phyloP scores from a whole-genome alignment of 495 filamentous ascomycete species.

The Durotheca rogersii region DNA sequence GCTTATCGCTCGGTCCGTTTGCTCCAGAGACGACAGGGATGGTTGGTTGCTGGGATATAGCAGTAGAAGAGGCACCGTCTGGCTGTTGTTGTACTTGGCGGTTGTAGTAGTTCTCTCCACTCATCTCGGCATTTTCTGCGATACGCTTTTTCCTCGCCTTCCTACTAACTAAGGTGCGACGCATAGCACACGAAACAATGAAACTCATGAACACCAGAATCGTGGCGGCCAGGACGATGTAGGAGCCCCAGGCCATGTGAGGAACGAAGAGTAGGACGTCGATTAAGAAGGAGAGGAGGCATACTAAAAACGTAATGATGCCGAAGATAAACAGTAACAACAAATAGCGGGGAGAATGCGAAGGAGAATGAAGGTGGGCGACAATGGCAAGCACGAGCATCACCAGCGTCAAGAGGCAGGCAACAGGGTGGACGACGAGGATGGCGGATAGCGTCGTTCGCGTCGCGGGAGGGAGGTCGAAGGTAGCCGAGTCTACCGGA shows the following conservation, averaged over 20 bases:
- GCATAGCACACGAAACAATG: conserved; percentile 94
- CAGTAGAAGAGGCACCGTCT: conserved; percentile 39
- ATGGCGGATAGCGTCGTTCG: conserved; percentile 87
- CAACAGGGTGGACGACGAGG: conserved; percentile 89
- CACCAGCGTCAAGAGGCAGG: conserved; percentile 79
- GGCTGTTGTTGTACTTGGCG: conserved; percentile 59
- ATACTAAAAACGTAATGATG: conserved; percentile 79
- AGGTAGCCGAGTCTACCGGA: conserved; percentile 49
- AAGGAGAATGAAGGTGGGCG: conserved; percentile 85
- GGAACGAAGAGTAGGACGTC: conserved; percentile 97
- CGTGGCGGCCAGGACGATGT: conserved; percentile 88
- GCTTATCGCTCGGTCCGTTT: conserved; percentile 55
- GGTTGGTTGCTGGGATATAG: conserved; percentile 53
- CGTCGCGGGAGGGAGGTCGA: conserved; percentile 71
- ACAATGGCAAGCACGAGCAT: conserved; percentile 76
- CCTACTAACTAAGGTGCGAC: conserved; percentile 84
- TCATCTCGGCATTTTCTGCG: conserved; percentile 92
- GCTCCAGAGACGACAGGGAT: conserved; percentile 56
- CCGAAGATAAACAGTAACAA: conserved; percentile 80
- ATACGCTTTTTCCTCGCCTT: conserved; percentile 92
- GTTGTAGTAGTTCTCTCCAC: conserved; percentile 85
- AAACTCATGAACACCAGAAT: conserved; percentile 81
- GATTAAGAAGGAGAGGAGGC: conserved; percentile 85
- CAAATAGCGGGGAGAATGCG: conserved; percentile 90
- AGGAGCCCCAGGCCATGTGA: conserved; percentile 91